A percentile compares a stretch with the other conserved stretches of the same genome.
Evolutionary conservation across 2,329 filamentous ascomycete genomes (phyloP).

Genomic region (Talaromyces sp.): DNA sequence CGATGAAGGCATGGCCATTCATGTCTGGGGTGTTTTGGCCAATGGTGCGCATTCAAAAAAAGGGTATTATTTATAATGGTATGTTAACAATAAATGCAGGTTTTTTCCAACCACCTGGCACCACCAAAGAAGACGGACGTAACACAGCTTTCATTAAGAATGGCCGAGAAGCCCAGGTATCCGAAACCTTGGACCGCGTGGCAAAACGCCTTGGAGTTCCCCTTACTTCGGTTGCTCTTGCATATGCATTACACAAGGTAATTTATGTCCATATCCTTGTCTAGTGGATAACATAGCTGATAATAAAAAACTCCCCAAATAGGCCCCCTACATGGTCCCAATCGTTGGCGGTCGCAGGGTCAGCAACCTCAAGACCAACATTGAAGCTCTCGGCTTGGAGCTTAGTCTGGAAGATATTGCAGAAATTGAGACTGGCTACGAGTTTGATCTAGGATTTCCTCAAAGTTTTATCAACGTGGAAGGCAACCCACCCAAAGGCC

Average conservation of each 20-base stretch:
- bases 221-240: slow-evolving; percentile 15
- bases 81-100: slow-evolving; percentile 26
- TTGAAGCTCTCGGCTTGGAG: slow-evolving; percentile 59
- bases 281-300: slow-evolving; percentile 52
- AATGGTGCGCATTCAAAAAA: slow-evolving; percentile 45
- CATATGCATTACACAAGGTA: slow-evolving; percentile 33
- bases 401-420: slow-evolving; percentile 59
- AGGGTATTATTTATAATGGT: slow-evolving; percentile 27
- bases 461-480: slow-evolving; percentile 46
- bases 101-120: slow-evolving; percentile 8
- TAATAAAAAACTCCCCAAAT: slow-evolving; percentile 54
- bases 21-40: slow-evolving; percentile 57
- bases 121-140: too few relatives aligned
- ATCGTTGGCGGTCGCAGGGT: slow-evolving; percentile 66
- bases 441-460: slow-evolving; percentile 65
- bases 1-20: slow-evolving; percentile 41
- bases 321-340: slow-evolving; percentile 64
- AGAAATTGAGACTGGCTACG: slow-evolving; percentile 57
- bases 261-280: slow-evolving; percentile 47
- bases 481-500: too few relatives aligned
- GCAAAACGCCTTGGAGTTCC: slow-evolving; percentile 21
- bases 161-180: slow-evolving; percentile 4
- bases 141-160: neutral
- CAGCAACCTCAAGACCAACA: slow-evolving; percentile 64
- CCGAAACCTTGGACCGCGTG: slow-evolving; percentile 1